phyloP scores from a whole-genome alignment of 2,329 filamentous ascomycete genomes.

The Biscogniauxia marginata region DNA sequence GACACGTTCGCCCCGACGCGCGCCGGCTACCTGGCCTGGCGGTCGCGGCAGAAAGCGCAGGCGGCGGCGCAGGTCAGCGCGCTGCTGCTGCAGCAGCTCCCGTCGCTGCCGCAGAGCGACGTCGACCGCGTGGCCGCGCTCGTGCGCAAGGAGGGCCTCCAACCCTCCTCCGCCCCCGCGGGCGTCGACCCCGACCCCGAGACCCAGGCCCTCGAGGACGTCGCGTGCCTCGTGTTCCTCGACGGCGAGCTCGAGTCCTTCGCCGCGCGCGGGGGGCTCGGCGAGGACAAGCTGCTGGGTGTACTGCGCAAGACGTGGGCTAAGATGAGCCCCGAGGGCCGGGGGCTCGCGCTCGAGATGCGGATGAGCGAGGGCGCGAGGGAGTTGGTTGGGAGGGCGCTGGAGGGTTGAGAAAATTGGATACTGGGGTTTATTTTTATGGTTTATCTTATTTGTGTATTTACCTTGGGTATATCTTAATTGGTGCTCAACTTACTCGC shows the following conservation, averaged over 20 bases:
- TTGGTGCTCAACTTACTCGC: no score
- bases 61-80: conserved; percentile 53
- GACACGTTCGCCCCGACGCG: conserved; percentile 71
- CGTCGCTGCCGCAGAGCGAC: conserved; percentile 46
- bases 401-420: conserved; percentile 41
- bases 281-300: conserved; percentile 73
- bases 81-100: conserved; percentile 39
- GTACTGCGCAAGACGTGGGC: conserved; percentile 74
- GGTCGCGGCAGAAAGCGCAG: conserved; percentile 70
- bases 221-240: conserved; percentile 82
- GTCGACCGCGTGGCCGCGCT: conserved; percentile 64
- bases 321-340: conserved; percentile 68
- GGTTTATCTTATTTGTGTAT: no score
- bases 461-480: no score
- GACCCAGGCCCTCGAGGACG: conserved; percentile 77
- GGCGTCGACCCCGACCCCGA: conserved; percentile 61
- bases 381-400: conserved; percentile 61
- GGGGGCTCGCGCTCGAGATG: conserved; percentile 64
- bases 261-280: conserved; percentile 60
- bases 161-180: no score
- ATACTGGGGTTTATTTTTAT: no score
- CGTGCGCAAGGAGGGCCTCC: conserved; percentile 76
- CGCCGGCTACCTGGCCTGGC: conserved; percentile 77
- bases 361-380: conserved; percentile 62
- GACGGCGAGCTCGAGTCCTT: conserved; percentile 85